Evolutionary conservation across 306 rosid genomes (phyloP).

Genomic region (Vigna nakashimae): DNA sequence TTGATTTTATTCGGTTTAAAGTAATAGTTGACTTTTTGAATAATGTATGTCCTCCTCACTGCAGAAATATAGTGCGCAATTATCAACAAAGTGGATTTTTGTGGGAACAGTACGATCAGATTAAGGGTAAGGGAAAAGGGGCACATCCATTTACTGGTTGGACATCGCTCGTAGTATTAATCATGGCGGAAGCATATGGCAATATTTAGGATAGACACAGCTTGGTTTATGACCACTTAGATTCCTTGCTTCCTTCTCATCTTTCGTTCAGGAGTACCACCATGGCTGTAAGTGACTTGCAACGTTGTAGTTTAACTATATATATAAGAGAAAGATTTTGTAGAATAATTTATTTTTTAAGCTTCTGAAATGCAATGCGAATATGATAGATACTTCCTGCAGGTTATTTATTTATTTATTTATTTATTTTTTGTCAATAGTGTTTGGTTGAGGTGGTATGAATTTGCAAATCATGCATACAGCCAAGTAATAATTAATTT

Average conservation of each 20-base stretch:
- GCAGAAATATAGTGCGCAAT: constrained; percentile 69
- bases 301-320: background rate
- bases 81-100: constrained; percentile 71
- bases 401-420: background rate
- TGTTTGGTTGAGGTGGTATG: background rate
- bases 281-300: background rate
- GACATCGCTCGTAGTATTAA: constrained; percentile 84
- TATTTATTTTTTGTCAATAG: no score
- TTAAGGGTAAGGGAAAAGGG: constrained; percentile 87
- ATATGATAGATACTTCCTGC: background rate
- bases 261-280: background rate
- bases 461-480: background rate
- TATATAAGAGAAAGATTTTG: background rate
- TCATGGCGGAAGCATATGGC: constrained; percentile 82
- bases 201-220: constrained; percentile 46
- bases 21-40: background rate
- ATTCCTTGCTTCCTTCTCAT: background rate
- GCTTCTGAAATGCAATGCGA: background rate
- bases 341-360: background rate
- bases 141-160: constrained; percentile 88
- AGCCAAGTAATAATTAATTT: background rate
- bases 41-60: background rate
- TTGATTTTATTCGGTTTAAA: constrained; percentile 15
- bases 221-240: constrained; percentile 6
- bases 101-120: constrained; percentile 94